Evolutionary conservation across 495 filamentous ascomycete species (phyloP), one percentile per base, ranked within the genome.

Genomic region (Podospora pseudopauciseta): DNA sequence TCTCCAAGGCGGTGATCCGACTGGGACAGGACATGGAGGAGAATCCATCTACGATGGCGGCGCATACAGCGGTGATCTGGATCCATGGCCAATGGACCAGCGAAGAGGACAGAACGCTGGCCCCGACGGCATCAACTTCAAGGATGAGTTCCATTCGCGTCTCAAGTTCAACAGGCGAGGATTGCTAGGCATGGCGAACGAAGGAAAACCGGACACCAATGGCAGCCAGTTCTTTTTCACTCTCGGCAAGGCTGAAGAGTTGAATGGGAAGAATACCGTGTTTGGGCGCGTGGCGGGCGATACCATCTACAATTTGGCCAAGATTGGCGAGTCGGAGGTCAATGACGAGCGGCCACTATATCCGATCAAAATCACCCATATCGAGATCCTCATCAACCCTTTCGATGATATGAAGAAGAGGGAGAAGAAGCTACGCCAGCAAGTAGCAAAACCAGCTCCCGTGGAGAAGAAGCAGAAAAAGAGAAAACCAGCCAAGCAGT

Each of bases 141-240:
- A 86, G 67, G 92, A 98, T 83, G 95, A 99, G 76, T 88, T 97
- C 65, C 94, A 98, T 81, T 91, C 88, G 71, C 86, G 95, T 9
- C 79, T 99, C 60, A 95, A 94, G 73, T 98, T 92, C 83, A 99
- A 96, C 71, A 86, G 95, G 65, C 86, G 95, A 59, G 95, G 95
- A 2, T 79, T 97, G 70, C 78, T 99, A 68, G 95, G 93, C 13
- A 98, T 98, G 94, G 95, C 96, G 11, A 94, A 94, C 75, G 85
- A 86, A 39, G 86, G 90, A 4, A 76, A 76, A 56, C 90, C 91
- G 70, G 87, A 94, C 70, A 89, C 89, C 32, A 96, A 97, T 79
- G 91, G 91, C 56, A 96, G 92, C 78, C 95, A 99, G 81, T 98
- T 98, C 82, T 99, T 99, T 79, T 86, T 99, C 64, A 97, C 95